Conservation (phyloP, 495 filamentous ascomycete genomes). For the Neurospora sublineolata region DNA sequence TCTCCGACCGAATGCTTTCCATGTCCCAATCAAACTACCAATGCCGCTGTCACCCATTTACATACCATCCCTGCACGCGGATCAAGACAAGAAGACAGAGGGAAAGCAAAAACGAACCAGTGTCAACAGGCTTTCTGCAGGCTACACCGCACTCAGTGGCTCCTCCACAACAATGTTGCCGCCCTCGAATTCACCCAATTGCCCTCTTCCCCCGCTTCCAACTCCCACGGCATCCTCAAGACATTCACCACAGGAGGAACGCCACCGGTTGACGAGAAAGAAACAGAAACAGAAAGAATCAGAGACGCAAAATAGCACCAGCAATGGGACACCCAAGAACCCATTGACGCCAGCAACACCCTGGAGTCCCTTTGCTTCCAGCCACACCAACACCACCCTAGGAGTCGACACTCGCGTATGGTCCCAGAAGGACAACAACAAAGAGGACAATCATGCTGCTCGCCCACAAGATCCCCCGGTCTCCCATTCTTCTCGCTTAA, state of each 20-base stretch:
- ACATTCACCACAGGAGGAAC: neutral
- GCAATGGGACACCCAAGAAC: neutral
- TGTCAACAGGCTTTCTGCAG: neutral
- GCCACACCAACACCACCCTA: neutral
- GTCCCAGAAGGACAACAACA: neutral
- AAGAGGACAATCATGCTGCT: neutral
- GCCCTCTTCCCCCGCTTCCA: neutral
- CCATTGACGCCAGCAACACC: neutral
- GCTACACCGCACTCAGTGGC: neutral
- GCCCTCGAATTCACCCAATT: neutral
- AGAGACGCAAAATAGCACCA: neutral
- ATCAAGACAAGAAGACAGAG: neutral
- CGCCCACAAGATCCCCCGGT: neutral
- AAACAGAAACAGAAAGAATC: neutral
- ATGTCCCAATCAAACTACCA: neutral
- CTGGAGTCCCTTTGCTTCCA: neutral
- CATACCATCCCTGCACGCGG: neutral
- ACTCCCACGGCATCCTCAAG: neutral
- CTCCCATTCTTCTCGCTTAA: neutral
- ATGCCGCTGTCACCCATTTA: neutral
- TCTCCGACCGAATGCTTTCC: neutral
- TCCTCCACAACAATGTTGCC: neutral
- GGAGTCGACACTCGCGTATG: slow-evolving; percentile 5
- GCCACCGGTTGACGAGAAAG: neutral
- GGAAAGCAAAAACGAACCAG: neutral